Base-by-base conservation (phyloP, 345 rosid species). In the Anastatica hierochuntica region DNA sequence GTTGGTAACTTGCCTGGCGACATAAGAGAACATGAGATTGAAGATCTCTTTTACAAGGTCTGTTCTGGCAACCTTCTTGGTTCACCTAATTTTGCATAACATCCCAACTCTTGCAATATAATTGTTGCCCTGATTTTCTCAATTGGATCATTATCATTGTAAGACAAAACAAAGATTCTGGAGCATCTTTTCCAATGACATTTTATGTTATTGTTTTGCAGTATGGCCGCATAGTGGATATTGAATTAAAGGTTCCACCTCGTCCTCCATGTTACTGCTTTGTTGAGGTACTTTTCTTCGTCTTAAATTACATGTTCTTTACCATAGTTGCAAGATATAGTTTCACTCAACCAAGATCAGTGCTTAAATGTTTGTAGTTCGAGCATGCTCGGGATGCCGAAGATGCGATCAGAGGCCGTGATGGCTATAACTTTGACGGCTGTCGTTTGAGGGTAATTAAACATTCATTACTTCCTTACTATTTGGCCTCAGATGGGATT, bases 261-360 rank as follows among this genome's bases (percentile, higher is more conserved):
- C 90, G 88, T 10, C 97, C 98, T 64, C 98, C 98, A 15, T 77
- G 95, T 62, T 92, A 88, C 68, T 85, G 85, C 70, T 92, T 92
- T 73, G 94, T 92, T 14, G 98, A 92, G 95, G 98, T 92, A 81
- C 13, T 2, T n/a, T 10, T 14, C 60, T 8, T 52, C 7, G 16
- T 11, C 44, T 14, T 30, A 39, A 1, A 31, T 26, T 33, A 33
- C 40, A 48, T 51, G 18, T 5, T 16, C 16, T 19, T 35, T n/a
- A n/a, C n/a, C 43, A 54, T 8, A 11, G 50, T 31, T 44, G 42
- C 45, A 24, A 14, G 6, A n/a, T 21, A 15, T 23, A 21, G n/a
- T 40, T 43, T 15, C 10, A 12, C 43, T 34, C 37, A 34, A 19
- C 44, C 63, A 13, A 43, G 8, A 46, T 60, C 43, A 57, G 66